These are phyloP conservation scores for Rhodamnia argentea DNA, from an alignment of 345 rosid genomes.

Conservation along the genomic window DNA sequence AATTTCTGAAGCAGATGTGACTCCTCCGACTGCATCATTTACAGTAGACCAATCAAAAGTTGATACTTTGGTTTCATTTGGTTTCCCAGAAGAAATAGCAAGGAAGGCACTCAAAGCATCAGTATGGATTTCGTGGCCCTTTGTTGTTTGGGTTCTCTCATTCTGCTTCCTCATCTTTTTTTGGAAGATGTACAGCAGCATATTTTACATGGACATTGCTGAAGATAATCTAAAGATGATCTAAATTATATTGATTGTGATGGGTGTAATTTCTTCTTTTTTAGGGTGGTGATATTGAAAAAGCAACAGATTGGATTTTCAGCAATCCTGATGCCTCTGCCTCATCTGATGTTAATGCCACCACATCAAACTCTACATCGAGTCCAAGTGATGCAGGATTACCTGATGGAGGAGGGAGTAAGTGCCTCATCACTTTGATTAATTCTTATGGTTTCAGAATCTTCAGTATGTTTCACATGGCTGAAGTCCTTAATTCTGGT, in stretches of 20 bases:
- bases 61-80: slow-evolving; percentile 80
- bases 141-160: neutral
- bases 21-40: slow-evolving; percentile 9
- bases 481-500: neutral
- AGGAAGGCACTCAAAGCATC: slow-evolving; percentile 74
- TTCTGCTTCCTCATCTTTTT: neutral
- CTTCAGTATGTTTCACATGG: neutral
- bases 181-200: neutral
- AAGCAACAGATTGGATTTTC: slow-evolving; percentile 99
- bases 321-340: slow-evolving; percentile 68
- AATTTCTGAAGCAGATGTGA: slow-evolving; percentile 29
- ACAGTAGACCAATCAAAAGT: slow-evolving; percentile 57
- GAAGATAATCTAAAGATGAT: neutral
- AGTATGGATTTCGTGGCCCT: slow-evolving; percentile 23
- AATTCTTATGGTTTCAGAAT: neutral
- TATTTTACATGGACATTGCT: neutral
- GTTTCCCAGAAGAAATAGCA: slow-evolving; percentile 84
- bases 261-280: neutral
- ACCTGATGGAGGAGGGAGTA: slow-evolving; percentile 92
- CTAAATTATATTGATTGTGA: neutral
- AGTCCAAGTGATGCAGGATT: slow-evolving; percentile 29
- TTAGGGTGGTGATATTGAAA: slow-evolving; percentile 91
- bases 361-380: slow-evolving; percentile 37
- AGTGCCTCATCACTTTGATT: slow-evolving; percentile 18
- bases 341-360: slow-evolving; percentile 61